Conservation (phyloP, 2,329 filamentous ascomycete species). For the Sporothrix curviconia region DNA sequence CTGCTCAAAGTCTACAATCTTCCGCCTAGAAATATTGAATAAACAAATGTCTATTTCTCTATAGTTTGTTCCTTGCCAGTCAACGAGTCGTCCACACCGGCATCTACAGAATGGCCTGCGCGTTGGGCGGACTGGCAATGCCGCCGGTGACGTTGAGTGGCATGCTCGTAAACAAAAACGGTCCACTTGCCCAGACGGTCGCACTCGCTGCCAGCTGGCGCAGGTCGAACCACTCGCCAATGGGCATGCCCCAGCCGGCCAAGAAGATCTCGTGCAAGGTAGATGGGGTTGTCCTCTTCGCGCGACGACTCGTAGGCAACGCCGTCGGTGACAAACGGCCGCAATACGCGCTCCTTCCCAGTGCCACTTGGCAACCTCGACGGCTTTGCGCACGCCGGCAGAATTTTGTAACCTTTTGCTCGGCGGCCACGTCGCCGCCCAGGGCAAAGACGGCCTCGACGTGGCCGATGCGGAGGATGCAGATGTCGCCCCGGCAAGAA, state of each 20-base stretch:
- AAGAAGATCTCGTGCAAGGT: slow-evolving; percentile 5
- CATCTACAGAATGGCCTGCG: background rate
- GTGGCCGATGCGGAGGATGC: slow-evolving; percentile 1
- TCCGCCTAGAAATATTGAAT: too few relatives aligned
- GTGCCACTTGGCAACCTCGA: slow-evolving; percentile 5
- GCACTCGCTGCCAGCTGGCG: background rate
- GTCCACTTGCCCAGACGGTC: background rate
- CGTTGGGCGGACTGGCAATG: slow-evolving; percentile 1
- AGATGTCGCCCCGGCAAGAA: slow-evolving; percentile 1
- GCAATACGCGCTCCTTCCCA: slow-evolving; percentile 1
- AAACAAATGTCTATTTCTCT: too few relatives aligned
- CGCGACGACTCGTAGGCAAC: background rate
- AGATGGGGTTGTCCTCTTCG: background rate
- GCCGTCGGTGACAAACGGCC: background rate
- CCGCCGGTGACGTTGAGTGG: slow-evolving; percentile 5
- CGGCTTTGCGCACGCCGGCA: slow-evolving; percentile 5
- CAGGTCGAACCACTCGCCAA: too few relatives aligned
- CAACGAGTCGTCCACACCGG: background rate
- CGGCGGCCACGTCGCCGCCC: background rate
- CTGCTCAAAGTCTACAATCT: too few relatives aligned
- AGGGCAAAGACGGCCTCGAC: slow-evolving; percentile 4
- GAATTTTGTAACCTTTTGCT: background rate
- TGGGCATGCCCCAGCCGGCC: too few relatives aligned
- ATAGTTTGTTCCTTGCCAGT: too few relatives aligned
- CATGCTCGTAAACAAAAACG: slow-evolving; percentile 8